Base-by-base conservation (phyloP, 2,329 filamentous ascomycete genomes). In the Epichloe sp. region DNA sequence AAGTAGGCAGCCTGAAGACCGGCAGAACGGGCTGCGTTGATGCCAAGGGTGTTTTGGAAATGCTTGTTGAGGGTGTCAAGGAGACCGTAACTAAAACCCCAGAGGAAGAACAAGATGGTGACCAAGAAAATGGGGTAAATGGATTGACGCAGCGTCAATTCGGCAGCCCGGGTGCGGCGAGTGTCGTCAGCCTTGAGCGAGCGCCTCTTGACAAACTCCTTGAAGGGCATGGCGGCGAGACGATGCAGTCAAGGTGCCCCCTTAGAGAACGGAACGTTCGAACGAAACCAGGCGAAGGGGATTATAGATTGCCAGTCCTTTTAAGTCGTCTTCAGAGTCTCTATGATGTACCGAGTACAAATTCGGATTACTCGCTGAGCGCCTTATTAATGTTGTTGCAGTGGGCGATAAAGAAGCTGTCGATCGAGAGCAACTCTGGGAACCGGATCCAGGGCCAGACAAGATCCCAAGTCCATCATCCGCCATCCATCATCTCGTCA, bases 131-230 rank as follows among this genome's bases (percentile, higher is more conserved):
- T 73, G 3, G 84, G 85, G 57, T 77, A 77, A 49, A 88, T 71
- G 12, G 83, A 87, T 59, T 85, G 74, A 49, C 80, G 72, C 34
- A 86, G 63, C 0, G 82, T 86, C 55, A 88, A 69, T 63, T 85
- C 68, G 8, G 71, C 70, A 1, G 71, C 71, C 47, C 60, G 67
- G 15, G 71, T 75, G 44, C 66, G 62, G 54, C 63, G 60, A 49
- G 65, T 56, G 52, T 74, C 70, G 50, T 68, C 65, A 54, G 69
- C 68, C 55, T 67, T 70, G 55, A 75, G 68, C 44, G 72, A 71
- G 40, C 72, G 68, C 45, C 63, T 63, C 60, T 66, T 68, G 60
- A 74, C 55, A 58, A 75, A 76, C 21, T 66, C 63, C 42, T 68
- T 71, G 58, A 69, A 59, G 17, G 66, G 66, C 74, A 77, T 60